Evolutionary conservation across 495 filamentous ascomycete genomes (phyloP), one percentile per base, ranked within the genome.

Genomic region (Lasiosphaeria ovina): DNA sequence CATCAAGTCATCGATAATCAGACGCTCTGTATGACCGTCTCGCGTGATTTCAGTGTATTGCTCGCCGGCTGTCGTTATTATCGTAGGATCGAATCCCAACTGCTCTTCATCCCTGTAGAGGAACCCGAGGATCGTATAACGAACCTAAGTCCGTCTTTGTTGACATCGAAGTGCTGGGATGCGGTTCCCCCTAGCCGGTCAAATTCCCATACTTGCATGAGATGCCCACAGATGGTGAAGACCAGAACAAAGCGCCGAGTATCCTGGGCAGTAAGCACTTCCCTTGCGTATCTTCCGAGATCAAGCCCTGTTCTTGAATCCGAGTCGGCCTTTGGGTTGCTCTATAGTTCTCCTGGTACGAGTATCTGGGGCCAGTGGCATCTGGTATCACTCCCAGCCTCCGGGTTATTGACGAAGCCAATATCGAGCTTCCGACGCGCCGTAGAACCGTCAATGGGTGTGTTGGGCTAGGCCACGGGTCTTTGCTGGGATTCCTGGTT

Each of bases 11-110:
- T 77, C 73, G 57, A 83, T 63, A 61, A 81, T 65, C 16, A 83
- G 69, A 17, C 71, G 72, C 65, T 84, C 74, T 35, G 42, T 71
- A 35, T 61, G 34, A 60, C 63, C 67, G 17, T 78, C 63, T 59
- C 74, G 67, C 72, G 78, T 16, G 47, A 68, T 67, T 42, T 62
- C 17, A 45, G 66, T 59, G 58, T 73, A 77, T 35, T 62, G 65
- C 57, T 72, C 50, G 62, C 61, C 70, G 34, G 70, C 54, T 45
- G 54, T 55, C 52, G 66, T 71, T 16, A 71, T 69, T 47, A 81
- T 75, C 16, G 76, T 79, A 62, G 77, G 76, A 62, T 81, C 75
- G 62, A 81, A 80, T 36, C 79, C 74, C 49, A 79, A 67, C 62
- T 83, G 58, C 60, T 77, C 69, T 44, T 80, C 61, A 56, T 67